Base-by-base conservation (phyloP, 805 yeast genomes). In the Ogataea populi-albae region DNA sequence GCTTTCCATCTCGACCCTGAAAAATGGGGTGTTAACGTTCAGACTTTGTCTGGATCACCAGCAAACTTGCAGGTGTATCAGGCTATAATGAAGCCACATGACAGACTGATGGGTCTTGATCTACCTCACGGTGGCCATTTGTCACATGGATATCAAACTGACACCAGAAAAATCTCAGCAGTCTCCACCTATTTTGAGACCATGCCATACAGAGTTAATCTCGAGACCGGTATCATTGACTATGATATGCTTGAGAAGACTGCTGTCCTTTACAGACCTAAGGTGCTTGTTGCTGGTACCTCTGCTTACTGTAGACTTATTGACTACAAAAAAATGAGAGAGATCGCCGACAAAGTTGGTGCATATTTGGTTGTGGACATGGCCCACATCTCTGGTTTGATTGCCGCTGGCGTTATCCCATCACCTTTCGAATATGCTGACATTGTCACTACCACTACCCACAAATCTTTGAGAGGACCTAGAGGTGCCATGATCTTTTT, bases 401-500 rank as follows among this genome's bases (percentile, higher is more conserved):
- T 93, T 49, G 87, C 96, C 47, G 96, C 98, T 45, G 93, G 88
- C 52, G 98, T 91, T 38, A 89, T 87, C 44, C 94, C 89, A 53
- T 81, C 95, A 39, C 98, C 98, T 48, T 93, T 93, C 71, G 94
- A 88, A 68, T 87, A 84, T 66, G 91, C 98, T 41, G 98, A 93
- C 61, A 82, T 93, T 52, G 98, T 93, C 60, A 93, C 98, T 50
- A 93, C 98, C 55, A 91, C 98, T 41, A 91, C 98, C 42, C 98
- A 93, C 77, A 93, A 93, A 73, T 89, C 98, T 25, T 77, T 93
- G 59, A 86, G 98, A 73, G 98, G 98, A 44, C 98, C 98, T 64
- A 86, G 98, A 74, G 98, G 98, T 66, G 97, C 98, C 40, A 91
- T 93, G 96, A 93, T 93, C 65, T 93, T 93, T 76, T 93, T 84